Evolutionary conservation across 345 rosid genomes (phyloP).

Genomic region (Bretschneidera sinensis): DNA sequence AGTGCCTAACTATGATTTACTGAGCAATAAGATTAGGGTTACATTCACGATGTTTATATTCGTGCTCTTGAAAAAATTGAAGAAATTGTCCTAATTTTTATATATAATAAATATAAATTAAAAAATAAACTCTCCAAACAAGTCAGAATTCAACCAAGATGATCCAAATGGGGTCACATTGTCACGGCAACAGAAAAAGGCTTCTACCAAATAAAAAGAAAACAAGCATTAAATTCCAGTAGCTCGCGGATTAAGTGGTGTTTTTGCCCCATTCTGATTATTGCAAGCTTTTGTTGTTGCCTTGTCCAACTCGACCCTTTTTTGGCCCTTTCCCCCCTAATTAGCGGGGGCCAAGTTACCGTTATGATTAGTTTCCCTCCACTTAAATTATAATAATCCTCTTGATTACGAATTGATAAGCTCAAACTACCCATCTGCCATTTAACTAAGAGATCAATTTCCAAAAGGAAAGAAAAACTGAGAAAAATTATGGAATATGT

Average conservation of each 20-base stretch:
- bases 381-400: slow-evolving; percentile 1
- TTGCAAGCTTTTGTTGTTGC: background rate
- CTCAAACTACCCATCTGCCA: background rate
- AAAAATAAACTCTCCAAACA: background rate
- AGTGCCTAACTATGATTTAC: no score
- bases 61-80: no score
- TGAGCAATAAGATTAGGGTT: no score
- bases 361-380: slow-evolving; percentile 29
- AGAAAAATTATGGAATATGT: no score
- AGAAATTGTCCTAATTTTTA: background rate
- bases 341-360: slow-evolving; percentile 41
- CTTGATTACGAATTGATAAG: background rate
- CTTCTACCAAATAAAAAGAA: background rate
- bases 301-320: background rate
- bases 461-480: no score
- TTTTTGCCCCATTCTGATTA: background rate
- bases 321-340: background rate
- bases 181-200: no score
- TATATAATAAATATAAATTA: background rate
- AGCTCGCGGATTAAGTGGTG: slow-evolving; percentile 3
- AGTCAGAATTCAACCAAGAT: background rate
- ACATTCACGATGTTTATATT: no score
- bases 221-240: slow-evolving; percentile 11
- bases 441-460: no score
- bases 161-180: background rate